Evolutionary conservation across 2,329 filamentous ascomycete genomes (phyloP), one percentile per base, ranked within the genome.

Genomic region (Cytospora chrysosperma): DNA sequence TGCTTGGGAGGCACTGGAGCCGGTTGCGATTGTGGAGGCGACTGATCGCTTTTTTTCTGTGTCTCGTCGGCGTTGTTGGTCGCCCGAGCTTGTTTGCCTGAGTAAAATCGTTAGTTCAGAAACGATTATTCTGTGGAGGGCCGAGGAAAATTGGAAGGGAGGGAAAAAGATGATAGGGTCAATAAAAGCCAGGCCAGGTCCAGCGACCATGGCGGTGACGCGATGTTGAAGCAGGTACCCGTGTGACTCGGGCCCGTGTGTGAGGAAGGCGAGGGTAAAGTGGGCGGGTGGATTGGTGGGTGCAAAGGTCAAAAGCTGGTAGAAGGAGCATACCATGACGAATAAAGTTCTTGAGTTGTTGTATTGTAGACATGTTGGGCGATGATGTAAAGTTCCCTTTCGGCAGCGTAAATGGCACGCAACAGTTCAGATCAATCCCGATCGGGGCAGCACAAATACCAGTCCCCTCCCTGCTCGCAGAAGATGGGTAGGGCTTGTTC

Each of bases 301-400:
- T 34, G 32, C 56, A 28, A 28, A 26, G 24, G 49, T 30, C 54
- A 50, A 34, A 43, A 54, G 8, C 51, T 51, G 37, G 63, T 37
- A 27, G 63, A 56, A 65, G 26, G 58, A 59, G 59, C 81, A 62
- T 79, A 88, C 85, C 94, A 82, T 97, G 94, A 69, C 94, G 91
- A 79, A 98, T 95, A 79, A 98, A 96, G 79, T 97, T 97, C 80
- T 98, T 97, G 72, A 97, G 86, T 75, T 95, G 95, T 81, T 97
- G 94, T 80, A 97, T 96, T 69, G 85, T 87, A 72, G 85, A 87
- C 85, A 88, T 87, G 51, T 69, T 75, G 68, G 56, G 62, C 37
- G 64, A 61, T 60, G 60, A 63, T 63, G 56, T 63, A 60, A 63
- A 47, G n/a, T 53, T 53, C 49, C 49, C 34, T 15, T 26, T 21